Base-by-base conservation (phyloP, 1,284 basidiomycete species). In the Somion occarium region DNA sequence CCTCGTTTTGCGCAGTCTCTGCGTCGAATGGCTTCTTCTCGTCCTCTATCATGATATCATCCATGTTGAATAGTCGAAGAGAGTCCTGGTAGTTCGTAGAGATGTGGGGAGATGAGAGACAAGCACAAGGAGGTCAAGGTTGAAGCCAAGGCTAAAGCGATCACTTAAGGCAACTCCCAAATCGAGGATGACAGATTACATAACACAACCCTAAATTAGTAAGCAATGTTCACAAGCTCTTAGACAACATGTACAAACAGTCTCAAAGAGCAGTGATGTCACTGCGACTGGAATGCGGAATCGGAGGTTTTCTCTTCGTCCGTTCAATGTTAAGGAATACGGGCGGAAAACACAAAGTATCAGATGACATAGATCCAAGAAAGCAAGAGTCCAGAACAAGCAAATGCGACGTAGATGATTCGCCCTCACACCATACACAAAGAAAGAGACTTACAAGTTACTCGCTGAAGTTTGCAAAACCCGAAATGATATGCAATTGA, bases 21-120 rank as follows among this genome's bases (percentile, higher is more conserved):
- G 76, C 68, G 49, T 85, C 82, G 49, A 86, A 85, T 1, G 73
- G 77, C 59, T 88, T 88, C 69, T 85, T 87, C 51, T 88, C 85
- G 42, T 87, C 85, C 49, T 82, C 80, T 1, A 64, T 57, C 39
- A 41, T 41, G 15, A 19, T 19, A 41, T 34, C 30, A 34, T 34
- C 30, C 30, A 34, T 34, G n/a, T n/a, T n/a, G n/a, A n/a, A n/a
- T n/a, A 34, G 30, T 34, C 7, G 30, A 7, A 34, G 15, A 15
- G 7, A 34, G 15, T 34, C 30, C 15, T 7, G 30, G 30, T 34
- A 34, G 30, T 34, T 7, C 7, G 15, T 7, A 34, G 30, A 34
- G 15, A 34, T 34, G 15, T 34, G 15, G 15, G 30, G 30, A 34
- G 7, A 34, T 34, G 30, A 34, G 30, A 34, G 30, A 15, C 15